Conservation (phyloP, 1,139 yeast genomes). For the Ogataea hybrid region DNA sequence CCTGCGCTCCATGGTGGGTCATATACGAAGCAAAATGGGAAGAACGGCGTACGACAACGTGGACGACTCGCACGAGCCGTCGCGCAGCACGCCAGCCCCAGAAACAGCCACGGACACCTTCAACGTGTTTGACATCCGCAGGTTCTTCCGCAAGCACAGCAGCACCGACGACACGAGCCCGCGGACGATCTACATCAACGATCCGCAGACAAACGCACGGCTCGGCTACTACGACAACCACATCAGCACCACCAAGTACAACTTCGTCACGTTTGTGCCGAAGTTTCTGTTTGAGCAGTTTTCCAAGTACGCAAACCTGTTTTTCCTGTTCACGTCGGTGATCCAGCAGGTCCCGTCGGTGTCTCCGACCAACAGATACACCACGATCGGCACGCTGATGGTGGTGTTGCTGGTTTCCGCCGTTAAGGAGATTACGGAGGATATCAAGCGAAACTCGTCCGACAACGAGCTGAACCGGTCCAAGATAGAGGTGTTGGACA, state of each 20-base stretch:
- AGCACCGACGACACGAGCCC: conserved; percentile 47
- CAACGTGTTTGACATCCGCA: conserved; percentile 31
- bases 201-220: conserved; percentile 50
- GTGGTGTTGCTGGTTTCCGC: conserved; percentile 90
- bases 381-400: conserved; percentile 88
- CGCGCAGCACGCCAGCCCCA: not conserved
- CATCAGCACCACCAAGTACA: conserved; percentile 95
- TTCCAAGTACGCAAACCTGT: conserved; percentile 93
- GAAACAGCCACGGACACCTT: conserved; percentile 11
- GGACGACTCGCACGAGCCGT: conserved; percentile 12
- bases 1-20: conserved; percentile 25
- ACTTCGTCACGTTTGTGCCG: conserved; percentile 88
- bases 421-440: conserved; percentile 86
- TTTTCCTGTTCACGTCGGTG: conserved; percentile 86
- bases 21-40: conserved; percentile 26
- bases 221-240: conserved; percentile 76
- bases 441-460: conserved; percentile 81
- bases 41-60: conserved; percentile 27
- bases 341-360: conserved; percentile 98
- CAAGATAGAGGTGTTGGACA: conserved; percentile 65
- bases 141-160: conserved; percentile 41
- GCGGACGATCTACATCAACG: conserved; percentile 68
- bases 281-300: conserved; percentile 95
- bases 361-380: conserved; percentile 93
- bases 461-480: conserved; percentile 85